Base-by-base conservation (phyloP, 306 rosid species). In the Medicago arabica region DNA sequence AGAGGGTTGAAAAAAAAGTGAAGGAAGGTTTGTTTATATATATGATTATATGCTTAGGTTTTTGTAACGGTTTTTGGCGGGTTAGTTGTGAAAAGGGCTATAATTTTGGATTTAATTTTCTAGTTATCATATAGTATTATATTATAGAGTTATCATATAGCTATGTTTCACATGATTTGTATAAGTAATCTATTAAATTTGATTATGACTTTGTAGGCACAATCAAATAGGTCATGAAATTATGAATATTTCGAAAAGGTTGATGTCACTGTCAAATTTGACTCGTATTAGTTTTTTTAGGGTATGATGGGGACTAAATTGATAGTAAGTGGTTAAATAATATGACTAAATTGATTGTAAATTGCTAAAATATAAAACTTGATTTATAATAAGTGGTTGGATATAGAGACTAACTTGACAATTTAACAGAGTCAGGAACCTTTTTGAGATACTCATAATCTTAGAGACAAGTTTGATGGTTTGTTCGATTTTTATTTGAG, bases 21-120 rank as follows among this genome's bases (percentile, higher is more conserved):
- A 28, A 43, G 53, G 25, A 5, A 5, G 6, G 0, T 53, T 72
- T 55, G 6, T 28, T 18, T 41, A 17, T 67, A 41, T 13, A 19
- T 19, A 21, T 19, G n/a, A 55, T 6, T 14, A 3, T 25, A 19
- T 9, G 57, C 1, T 50, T 6, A 46, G 51, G 51, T 51, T 51
- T 51, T 51, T 4, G 3, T 57, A 72, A 79, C 69, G 67, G 72
- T 19, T 78, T 40, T 67, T 67, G 67, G 60, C 46, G 74, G 80
- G 67, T 57, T 57, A 10, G 14, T 55, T 55, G 14, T 28, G 54
- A 9, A 43, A 6, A n/a, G 10, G n/a, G 21, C 21, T n/a, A 50
- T 2, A n/a, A 4, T n/a, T 50, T n/a, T 49, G 7, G 50, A 44
- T 44, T 44, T 44, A 44, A 34, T 34, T 44, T 44, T 44, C 15